Evolutionary conservation across 2,329 filamentous ascomycete species (phyloP), one percentile per base, ranked within the genome.

Genomic region (Ascochyta clinopodiicola): DNA sequence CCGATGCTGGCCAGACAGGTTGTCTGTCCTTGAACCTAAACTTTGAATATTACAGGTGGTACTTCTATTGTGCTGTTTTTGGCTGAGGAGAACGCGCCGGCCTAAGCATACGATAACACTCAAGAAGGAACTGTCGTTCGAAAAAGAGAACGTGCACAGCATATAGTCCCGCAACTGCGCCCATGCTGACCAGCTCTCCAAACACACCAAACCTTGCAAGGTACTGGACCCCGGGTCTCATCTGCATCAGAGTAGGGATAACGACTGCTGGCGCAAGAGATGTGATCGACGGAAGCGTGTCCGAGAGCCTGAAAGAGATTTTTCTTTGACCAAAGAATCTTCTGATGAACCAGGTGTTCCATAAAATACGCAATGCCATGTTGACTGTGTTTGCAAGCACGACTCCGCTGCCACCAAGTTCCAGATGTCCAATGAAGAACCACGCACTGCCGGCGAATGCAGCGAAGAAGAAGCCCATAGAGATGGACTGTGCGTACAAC

Each of bases 381-480:
- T 97, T 98, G 66, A 96, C 85, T 40, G 85, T 87, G 73, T 98
- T 99, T 46, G 93, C 93, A 62, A 86, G 83, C 0, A 99, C 92
- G 38, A 99, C 79, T 0, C 95, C 95, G 37, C 83, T 80, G 0
- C 92, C 93, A 0, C 92, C 95, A 58, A 90, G 78, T 7, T 82
- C 80, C 22, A 90, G 75, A 9, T 91, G 77, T n/a, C 82, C 79
- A 61, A 99, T 81, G 61, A 92, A 90, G 6, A 92, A 60, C 67
- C 87, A 96, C 1, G 92, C 91, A 0, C 89, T 86, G 0, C 80
- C 78, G 0, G 86, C 90, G 74, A 97, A 98, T 1, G 85, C 84
- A 7, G 83, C 78, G 2, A 92, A 96, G 72, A 96, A 97, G 2
- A 78, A 82, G 4, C 85, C 84, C 94, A 99, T 98, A 87, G 88